Evolutionary conservation across 805 yeast genomes (phyloP), one percentile per base, ranked within the genome.

Genomic region (Komagataella mondaviorum): DNA sequence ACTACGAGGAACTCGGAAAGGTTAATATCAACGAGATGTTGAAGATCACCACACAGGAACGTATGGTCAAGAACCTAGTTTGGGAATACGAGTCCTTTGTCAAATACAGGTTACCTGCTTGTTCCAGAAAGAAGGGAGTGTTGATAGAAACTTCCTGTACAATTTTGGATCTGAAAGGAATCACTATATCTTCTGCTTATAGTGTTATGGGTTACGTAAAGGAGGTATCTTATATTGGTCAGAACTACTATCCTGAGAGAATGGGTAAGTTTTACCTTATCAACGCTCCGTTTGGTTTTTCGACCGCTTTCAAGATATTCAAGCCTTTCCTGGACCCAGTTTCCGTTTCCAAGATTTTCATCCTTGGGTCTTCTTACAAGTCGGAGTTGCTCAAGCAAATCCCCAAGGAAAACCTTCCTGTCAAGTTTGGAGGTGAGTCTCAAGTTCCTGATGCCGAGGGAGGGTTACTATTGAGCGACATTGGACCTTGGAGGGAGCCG

Each of bases 81-180:
- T 89, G 96, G 96, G 99, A 93, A 71, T 93, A 93, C 68, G 99
- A 93, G 73, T 77, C 95, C 46, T 89, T 93, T 66, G 83, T 81
- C 52, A 76, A 72, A 57, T 81, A 78, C 70, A 81, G 99, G 66
- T 75, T 93, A 59, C 96, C 98, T 30, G 98, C 98, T 6, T 88
- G 96, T 61, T 88, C 96, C 8, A 85, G 98, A 70, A 77, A 81
- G 65, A 75, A 75, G 20, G 90, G 89, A 39, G 66, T 71, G 56
- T 73, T 93, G 55, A 82, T 91, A 51, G 99, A 93, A 74, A 93
- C 99, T 17, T 88, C 96, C 5, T 93, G 99, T 72, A 91, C 98
- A 44, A 86, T 93, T 59, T 72, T 93, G 73, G 99, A 93, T 65
- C 76, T 93, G 65, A 93, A 93, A 71, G 97, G 97, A 39, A 89